These are phyloP conservation scores for Acmispon strigosus DNA, from an alignment of 306 rosid genomes.

Conservation along the genomic window DNA sequence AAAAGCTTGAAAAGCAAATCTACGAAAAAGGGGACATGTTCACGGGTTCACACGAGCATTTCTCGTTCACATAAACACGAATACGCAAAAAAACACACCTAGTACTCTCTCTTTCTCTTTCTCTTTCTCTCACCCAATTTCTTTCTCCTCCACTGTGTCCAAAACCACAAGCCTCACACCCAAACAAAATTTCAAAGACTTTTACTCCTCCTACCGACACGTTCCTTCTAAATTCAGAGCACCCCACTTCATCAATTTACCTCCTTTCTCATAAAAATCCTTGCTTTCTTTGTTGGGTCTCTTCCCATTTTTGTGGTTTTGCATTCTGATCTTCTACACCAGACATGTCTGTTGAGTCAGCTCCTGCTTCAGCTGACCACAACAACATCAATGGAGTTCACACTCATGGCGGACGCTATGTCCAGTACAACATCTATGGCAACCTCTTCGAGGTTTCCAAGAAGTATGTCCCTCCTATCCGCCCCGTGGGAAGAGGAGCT, in stretches of 20 bases:
- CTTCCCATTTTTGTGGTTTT: neutral
- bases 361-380: slow-evolving; percentile 43
- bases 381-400: slow-evolving; percentile 45
- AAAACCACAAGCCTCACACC: neutral
- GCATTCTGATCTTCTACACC: slow-evolving; percentile 8
- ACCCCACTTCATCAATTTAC: slow-evolving; percentile 18
- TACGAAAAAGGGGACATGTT: neutral
- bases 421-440: slow-evolving; percentile 83
- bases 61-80: no score
- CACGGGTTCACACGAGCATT: slow-evolving; percentile 36
- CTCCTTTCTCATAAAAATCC: neutral
- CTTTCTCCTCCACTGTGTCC: neutral
- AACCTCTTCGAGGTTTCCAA: slow-evolving; percentile 76
- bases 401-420: slow-evolving; percentile 67
- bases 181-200: slow-evolving; percentile 21
- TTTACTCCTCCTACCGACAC: slow-evolving; percentile 22
- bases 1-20: neutral
- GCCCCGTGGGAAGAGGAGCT: slow-evolving; percentile 96
- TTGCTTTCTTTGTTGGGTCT: slow-evolving; percentile 8
- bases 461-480: slow-evolving; percentile 86
- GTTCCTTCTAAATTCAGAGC: slow-evolving; percentile 8
- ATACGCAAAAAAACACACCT: no score
- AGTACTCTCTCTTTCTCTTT: neutral
- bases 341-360: slow-evolving; percentile 36
- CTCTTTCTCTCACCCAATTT: neutral